These are phyloP conservation scores for Coprinopsis cinerea DNA, from an alignment of 768 basidiomycete species.

Conservation along the genomic window DNA sequence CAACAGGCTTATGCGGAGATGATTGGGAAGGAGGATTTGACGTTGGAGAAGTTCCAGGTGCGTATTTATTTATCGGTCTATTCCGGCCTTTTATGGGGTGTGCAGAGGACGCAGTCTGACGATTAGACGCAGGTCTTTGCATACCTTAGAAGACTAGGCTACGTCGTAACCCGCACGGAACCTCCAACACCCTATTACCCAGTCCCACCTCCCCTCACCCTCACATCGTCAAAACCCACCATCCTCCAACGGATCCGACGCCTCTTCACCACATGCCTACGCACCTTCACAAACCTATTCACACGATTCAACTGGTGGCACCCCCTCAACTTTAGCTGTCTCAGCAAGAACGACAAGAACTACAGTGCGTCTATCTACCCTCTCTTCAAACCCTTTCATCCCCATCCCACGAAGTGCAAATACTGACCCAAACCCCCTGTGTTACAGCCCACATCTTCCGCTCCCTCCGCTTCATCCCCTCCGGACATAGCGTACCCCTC, in stretches of 20 bases:
- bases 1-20: slow-evolving; percentile 87
- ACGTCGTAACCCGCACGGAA: slow-evolving; percentile 73
- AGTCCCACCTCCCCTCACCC: slow-evolving; percentile 32
- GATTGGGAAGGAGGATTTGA: slow-evolving; percentile 73
- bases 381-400: background rate
- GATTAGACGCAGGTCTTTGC: slow-evolving; percentile 69
- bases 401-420: background rate
- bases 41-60: slow-evolving; percentile 87
- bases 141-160: slow-evolving; percentile 88
- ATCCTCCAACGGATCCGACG: slow-evolving; percentile 29
- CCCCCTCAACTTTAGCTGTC: slow-evolving; percentile 44
- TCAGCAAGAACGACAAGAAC: slow-evolving; percentile 45
- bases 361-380: slow-evolving; percentile 44
- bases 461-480: slow-evolving; percentile 65
- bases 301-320: slow-evolving; percentile 57
- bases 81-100: background rate
- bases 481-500: slow-evolving; percentile 52
- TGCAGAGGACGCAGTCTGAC: slow-evolving; percentile 4
- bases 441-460: slow-evolving; percentile 58
- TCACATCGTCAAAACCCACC: slow-evolving; percentile 16
- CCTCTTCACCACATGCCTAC: slow-evolving; percentile 28
- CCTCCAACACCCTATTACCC: slow-evolving; percentile 54
- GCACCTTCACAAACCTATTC: slow-evolving; percentile 26
- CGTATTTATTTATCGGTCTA: too few species aligned
- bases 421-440: slow-evolving; percentile 4